phyloP scores from a whole-genome alignment of 495 filamentous ascomycete genomes.

The Penicillium flavigenum region DNA sequence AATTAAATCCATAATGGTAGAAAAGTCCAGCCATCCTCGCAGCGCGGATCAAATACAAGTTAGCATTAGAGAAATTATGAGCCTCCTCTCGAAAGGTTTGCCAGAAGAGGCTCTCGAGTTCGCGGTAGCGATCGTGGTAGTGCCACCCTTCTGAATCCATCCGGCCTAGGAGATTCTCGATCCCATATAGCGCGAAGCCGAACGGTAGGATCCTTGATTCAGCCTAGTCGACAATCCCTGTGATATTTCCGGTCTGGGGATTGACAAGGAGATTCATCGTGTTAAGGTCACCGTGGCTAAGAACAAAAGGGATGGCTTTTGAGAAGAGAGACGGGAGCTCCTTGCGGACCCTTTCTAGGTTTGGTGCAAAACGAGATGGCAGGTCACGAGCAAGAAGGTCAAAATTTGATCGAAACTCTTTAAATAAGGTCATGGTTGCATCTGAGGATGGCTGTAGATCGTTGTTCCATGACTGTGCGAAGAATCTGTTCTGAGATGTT shows the following conservation, averaged over 20 bases:
- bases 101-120: slow-evolving; percentile 29
- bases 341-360: slow-evolving; percentile 5
- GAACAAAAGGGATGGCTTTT: slow-evolving; percentile 36
- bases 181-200: slow-evolving; percentile 42
- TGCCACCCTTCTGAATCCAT: slow-evolving; percentile 40
- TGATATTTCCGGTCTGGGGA: slow-evolving; percentile 39
- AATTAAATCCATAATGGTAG: slow-evolving; percentile 22
- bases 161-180: slow-evolving; percentile 41
- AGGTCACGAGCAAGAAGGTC: too few relatives aligned
- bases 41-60: slow-evolving; percentile 17
- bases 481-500: too few relatives aligned
- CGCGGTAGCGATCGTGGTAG: slow-evolving; percentile 26
- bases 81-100: slow-evolving; percentile 20
- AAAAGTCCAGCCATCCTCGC: slow-evolving; percentile 22
- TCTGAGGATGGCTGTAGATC: too few relatives aligned
- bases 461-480: too few relatives aligned
- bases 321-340: slow-evolving; percentile 33
- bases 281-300: slow-evolving; percentile 49
- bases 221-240: slow-evolving; percentile 48
- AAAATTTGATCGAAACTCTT: too few relatives aligned
- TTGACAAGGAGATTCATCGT: slow-evolving; percentile 47
- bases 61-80: slow-evolving; percentile 18
- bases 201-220: slow-evolving; percentile 46
- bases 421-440: too few relatives aligned
- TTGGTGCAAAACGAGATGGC: too few relatives aligned